These are phyloP conservation scores for Rhodotorula diobovata DNA, from an alignment of 768 basidiomycete genomes.

Conservation along the genomic window DNA sequence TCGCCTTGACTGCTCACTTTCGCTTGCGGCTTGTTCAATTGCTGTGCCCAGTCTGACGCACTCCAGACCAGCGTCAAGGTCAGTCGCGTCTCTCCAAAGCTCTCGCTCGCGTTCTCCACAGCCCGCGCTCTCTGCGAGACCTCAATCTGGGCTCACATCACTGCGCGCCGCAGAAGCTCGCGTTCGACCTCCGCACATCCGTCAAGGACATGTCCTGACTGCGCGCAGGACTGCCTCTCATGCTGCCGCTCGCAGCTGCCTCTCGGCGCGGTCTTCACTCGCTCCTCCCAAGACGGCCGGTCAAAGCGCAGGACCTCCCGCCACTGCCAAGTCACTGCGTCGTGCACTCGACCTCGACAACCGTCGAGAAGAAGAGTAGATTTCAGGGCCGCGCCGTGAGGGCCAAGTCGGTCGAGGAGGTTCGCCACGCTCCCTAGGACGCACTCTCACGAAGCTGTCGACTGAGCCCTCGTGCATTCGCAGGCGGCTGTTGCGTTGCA, in stretches of 20 bases:
- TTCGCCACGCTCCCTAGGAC: neutral
- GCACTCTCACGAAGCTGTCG: neutral
- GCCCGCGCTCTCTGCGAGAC: too few relatives aligned
- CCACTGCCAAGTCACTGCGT: neutral
- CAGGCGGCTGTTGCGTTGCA: slow-evolving; percentile 5
- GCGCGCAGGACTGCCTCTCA: neutral
- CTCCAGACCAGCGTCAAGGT: too few relatives aligned
- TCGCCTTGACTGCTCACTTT: too few relatives aligned
- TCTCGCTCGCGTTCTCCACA: neutral
- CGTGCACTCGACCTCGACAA: neutral
- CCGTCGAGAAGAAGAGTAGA: neutral
- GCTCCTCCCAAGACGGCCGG: neutral
- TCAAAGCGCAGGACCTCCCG: neutral
- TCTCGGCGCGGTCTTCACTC: neutral
- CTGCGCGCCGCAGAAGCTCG: too few relatives aligned
- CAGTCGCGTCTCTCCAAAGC: too few relatives aligned
- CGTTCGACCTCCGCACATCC: neutral
- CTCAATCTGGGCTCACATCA: too few relatives aligned
- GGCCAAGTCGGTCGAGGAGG: neutral
- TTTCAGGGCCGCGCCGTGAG: neutral
- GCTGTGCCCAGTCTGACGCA: too few relatives aligned
- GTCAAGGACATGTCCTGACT: neutral
- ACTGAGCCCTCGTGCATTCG: neutral
- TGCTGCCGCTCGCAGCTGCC: neutral
- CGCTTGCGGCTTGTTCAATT: too few relatives aligned